Evolutionary conservation across 805 yeast genomes (phyloP), one percentile per base, ranked within the genome.

Genomic region (Isabelozyma pseudorhagii): DNA sequence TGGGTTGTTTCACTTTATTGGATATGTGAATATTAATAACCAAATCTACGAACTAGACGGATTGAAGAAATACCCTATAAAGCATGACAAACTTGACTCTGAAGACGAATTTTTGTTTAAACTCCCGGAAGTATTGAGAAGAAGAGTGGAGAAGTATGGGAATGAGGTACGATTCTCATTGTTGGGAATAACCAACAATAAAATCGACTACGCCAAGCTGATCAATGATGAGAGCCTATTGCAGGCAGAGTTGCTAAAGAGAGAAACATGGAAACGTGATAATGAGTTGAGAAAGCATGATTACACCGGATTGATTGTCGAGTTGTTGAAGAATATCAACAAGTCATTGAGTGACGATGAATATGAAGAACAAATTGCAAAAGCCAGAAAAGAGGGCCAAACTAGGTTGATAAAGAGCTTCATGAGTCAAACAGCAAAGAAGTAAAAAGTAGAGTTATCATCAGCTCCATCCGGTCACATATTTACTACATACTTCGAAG

Each of bases 1-100:
- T 51, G 85, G 82, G 1, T 53, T 82, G 8, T 84, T 74, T 63
- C 89, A 84, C 57, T 84, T 82, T 54, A 70, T 84, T 40, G 84
- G 87, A 1, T 84, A 79, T 59, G 62, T 80, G 2, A 66, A 62
- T 38, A 60, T 64, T 34, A 63, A 76, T 47, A 81, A 78, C 27
- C 60, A 61, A 31, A 67, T 84, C 11, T 81, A 80, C 59, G 89
- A 84, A 58, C 65, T 84, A 45, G 89, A 84, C 59, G 89, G 89
- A 1, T 68, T 84, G 46, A 80, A 79, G 49, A 68, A 66, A 18
- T 74, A 63, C 42, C 87, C 89, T 2, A 81, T 84, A 40, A 66
- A 64, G 46, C 88, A 83, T 57, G 68, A 50, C 1, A 61, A 60
- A 3, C 75, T 82, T 53, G 54, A 55, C 2, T 56, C 61, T 13